Conservation (phyloP, 129 eudicot species). For the Solidago caesia region DNA sequence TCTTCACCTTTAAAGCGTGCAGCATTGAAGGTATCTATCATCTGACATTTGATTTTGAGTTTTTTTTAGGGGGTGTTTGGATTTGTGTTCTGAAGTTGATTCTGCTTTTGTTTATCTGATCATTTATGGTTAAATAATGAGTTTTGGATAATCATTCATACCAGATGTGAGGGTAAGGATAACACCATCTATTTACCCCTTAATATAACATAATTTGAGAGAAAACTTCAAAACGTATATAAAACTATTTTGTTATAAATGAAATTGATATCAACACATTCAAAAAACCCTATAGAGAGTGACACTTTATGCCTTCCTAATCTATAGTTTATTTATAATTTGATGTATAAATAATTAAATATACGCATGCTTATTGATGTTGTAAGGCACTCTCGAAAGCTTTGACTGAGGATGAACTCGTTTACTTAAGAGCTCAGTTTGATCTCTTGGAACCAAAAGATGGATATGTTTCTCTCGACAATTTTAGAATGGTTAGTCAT, state of each 20-base stretch:
- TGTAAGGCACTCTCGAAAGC: slow-evolving; percentile 92
- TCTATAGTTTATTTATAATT: background rate
- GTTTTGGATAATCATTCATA: background rate
- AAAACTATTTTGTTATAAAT: no score
- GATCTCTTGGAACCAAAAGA: slow-evolving; percentile 79
- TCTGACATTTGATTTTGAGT: background rate
- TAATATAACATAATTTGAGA: no score
- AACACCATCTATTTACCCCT: no score
- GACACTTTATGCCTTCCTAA: no score
- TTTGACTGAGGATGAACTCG: slow-evolving; percentile 74
- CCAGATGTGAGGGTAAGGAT: background rate
- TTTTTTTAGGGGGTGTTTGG: background rate
- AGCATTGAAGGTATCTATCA: slow-evolving; percentile 64
- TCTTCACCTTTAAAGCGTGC: slow-evolving; percentile 82
- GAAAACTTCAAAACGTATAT: no score
- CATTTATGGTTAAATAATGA: background rate
- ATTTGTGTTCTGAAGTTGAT: background rate
- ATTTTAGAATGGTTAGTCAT: slow-evolving; percentile 69
- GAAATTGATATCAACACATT: no score
- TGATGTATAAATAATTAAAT: background rate
- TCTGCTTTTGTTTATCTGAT: background rate
- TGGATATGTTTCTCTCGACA: slow-evolving; percentile 69
- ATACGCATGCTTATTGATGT: slow-evolving; percentile 9
- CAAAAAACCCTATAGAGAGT: no score
- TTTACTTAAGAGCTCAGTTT: slow-evolving; percentile 81